Evolutionary conservation across 2,329 filamentous ascomycete genomes (phyloP), one percentile per base, ranked within the genome.

Genomic region (Fusarium tjaetaba): DNA sequence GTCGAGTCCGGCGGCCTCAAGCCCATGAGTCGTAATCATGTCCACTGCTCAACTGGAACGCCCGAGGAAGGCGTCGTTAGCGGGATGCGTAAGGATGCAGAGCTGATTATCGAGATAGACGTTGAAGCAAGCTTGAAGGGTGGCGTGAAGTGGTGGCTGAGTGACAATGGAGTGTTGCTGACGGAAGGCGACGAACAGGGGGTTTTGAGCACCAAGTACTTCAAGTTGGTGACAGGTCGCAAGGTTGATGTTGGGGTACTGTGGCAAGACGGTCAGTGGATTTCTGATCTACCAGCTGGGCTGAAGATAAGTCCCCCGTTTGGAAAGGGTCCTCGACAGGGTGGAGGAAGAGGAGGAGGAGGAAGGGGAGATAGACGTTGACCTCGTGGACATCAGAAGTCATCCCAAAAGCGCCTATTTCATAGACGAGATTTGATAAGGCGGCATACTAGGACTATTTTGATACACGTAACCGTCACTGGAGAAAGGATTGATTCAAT

Each of bases 21-120:
- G 76, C 88, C 88, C 66, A 98, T 98, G 96, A 87, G 86, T 0
- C 84, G 96, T 61, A 97, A 93, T 72, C 96, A 98, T 79, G 92
- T 98, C 34, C 96, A 99, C 83, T 97, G 96, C 80, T 93, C 94
- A 5, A 90, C 90, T 11, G 94, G 94, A 0, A 84, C 95, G 18
- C 91, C 93, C 0, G 85, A 83, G 56, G 83, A 82, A 18, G 82
- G 79, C 6, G 93, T 95, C 5, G 88, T 96, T 30, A 94, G 92
- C 43, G 95, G 95, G 2, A 97, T 97, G 93, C 87, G 96, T 28
- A 86, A 78, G 73, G 94, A 90, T 80, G 93, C 93, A 11, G 92
- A 96, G 82, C 83, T 97, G 45, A 79, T 97, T 71, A 88, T 98
- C 34, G 94, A 94, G 82, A 85, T 97, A 64, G 91, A 97, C 82